Evolutionary conservation across 768 basidiomycete genomes (phyloP).

Genomic region (Lentinus tigrinus): DNA sequence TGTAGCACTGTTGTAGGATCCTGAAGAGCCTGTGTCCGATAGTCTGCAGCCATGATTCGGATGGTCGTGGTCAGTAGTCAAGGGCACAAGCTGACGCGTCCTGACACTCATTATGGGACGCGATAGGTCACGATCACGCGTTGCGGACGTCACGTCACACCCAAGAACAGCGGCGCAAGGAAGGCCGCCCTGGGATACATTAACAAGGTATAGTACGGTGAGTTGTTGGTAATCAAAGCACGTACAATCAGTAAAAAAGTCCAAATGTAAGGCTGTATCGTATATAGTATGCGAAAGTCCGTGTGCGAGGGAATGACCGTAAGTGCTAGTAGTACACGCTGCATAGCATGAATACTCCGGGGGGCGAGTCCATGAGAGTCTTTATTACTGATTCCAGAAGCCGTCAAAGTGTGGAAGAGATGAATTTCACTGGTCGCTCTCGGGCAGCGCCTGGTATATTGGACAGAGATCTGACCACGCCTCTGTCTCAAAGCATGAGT

Average conservation of each 20-base stretch:
- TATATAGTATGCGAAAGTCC: background rate
- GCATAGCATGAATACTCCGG: background rate
- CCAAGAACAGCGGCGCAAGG: background rate
- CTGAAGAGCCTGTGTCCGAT: slow-evolving; percentile 47
- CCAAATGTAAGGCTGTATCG: background rate
- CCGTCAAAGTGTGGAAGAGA: background rate
- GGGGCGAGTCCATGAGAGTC: background rate
- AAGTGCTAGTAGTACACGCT: background rate
- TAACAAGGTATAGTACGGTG: background rate
- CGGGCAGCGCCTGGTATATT: slow-evolving; percentile 8
- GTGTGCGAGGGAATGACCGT: no score
- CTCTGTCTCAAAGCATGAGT: background rate
- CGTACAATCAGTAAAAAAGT: background rate
- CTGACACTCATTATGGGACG: slow-evolving; percentile 4
- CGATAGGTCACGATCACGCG: slow-evolving; percentile 16
- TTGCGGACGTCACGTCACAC: slow-evolving; percentile 7
- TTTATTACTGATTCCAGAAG: background rate
- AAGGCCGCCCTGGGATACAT: background rate
- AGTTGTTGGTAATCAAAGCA: background rate
- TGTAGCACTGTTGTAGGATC: slow-evolving; percentile 49
- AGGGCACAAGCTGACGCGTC: background rate
- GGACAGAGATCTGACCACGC: slow-evolving; percentile 14
- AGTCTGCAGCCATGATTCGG: slow-evolving; percentile 50
- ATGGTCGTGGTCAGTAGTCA: background rate
- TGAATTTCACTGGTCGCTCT: slow-evolving; percentile 4